Conservation (phyloP, 169 alveolate genomes). For the Eimeria zaria region DNA sequence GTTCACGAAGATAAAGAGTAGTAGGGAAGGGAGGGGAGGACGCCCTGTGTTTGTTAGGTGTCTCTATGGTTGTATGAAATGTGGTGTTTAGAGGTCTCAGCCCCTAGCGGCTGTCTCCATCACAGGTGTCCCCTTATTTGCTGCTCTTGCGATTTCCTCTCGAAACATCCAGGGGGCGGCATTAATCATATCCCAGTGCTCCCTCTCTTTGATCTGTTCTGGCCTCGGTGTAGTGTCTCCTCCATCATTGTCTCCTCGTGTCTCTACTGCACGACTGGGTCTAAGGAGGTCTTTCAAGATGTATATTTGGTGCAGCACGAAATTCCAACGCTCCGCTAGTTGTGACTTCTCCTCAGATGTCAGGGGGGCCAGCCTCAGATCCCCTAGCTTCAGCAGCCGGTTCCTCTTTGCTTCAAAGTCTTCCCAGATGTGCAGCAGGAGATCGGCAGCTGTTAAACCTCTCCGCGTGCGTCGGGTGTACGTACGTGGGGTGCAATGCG, state of each 20-base stretch:
- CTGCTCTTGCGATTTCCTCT: conserved; percentile 16
- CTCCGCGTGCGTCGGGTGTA: conserved; percentile 48
- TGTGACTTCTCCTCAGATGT: conserved; percentile 38
- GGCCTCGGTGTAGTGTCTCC: conserved; percentile 43
- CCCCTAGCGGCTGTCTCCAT: not conserved
- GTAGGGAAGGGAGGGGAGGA: too few relatives aligned
- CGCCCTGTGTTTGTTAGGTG: too few relatives aligned
- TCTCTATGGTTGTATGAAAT: too few relatives aligned
- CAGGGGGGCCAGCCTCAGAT: conserved; percentile 75
- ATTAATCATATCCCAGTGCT: not conserved
- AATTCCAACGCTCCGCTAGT: conserved; percentile 77
- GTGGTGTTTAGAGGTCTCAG: not conserved
- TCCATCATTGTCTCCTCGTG: not conserved
- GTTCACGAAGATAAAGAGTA: too few relatives aligned
- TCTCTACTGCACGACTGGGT: not conserved
- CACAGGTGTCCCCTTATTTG: not conserved
- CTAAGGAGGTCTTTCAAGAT: conserved; percentile 42
- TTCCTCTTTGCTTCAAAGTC: conserved; percentile 7
- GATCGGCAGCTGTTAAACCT: conserved; percentile 82
- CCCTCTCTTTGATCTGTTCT: not conserved
- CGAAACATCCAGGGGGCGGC: conserved; percentile 74
- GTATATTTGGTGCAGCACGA: conserved; percentile 70
- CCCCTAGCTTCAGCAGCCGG: conserved; percentile 40
- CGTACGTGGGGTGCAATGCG: conserved; percentile 21
- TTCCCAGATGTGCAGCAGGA: conserved; percentile 80